phyloP scores from a whole-genome alignment of 2,329 filamentous ascomycete genomes.

The Colletotrichum camelliae region DNA sequence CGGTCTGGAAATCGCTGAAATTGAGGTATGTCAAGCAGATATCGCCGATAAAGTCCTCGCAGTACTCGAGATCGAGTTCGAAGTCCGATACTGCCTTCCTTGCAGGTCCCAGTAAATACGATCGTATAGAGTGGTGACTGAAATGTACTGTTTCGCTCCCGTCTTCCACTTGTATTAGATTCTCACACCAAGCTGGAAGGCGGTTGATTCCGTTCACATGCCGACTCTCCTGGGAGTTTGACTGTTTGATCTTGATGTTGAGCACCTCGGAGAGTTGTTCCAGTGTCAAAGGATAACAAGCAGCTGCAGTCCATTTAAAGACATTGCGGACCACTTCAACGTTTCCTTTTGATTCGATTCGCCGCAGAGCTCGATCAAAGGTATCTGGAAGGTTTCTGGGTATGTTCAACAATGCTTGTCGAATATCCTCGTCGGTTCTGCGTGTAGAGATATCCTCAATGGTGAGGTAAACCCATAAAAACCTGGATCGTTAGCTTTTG shows the following conservation, averaged over 20 bases:
- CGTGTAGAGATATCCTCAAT: not conserved
- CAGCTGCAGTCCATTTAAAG: not conserved
- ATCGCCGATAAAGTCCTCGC: not conserved
- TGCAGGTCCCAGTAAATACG: not conserved
- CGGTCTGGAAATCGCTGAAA: not conserved
- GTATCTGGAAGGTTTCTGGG: not conserved
- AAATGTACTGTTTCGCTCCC: not conserved
- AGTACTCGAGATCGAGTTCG: fast-evolving
- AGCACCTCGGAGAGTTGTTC: not conserved
- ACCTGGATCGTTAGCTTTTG: not conserved
- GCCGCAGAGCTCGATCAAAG: not conserved
- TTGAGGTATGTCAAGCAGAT: not conserved
- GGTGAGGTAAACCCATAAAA: not conserved
- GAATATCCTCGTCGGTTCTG: not conserved
- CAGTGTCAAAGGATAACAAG: not conserved
- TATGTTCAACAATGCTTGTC: not conserved
- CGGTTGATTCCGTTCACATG: not conserved
- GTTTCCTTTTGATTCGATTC: not conserved
- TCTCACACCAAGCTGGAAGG: not conserved
- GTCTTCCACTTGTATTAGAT: not conserved
- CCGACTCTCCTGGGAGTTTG: not conserved
- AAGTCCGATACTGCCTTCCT: not conserved
- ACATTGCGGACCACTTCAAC: not conserved
- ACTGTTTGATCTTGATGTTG: not conserved
- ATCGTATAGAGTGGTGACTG: not conserved